Base-by-base conservation (phyloP, 352 stramenopile genomes). In the Phytophthora pinifolia region DNA sequence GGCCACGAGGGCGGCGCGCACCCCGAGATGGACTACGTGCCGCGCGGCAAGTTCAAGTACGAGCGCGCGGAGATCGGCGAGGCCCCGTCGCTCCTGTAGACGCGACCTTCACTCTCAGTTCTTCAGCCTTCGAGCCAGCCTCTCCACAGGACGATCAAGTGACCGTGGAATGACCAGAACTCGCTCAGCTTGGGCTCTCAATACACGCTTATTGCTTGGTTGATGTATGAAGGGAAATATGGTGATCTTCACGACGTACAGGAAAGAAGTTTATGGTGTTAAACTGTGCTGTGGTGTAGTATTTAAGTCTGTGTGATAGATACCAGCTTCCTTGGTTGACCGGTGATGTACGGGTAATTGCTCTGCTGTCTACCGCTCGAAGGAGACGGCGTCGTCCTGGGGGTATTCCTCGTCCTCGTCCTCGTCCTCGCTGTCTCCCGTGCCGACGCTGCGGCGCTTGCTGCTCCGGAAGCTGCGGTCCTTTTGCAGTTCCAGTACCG, bases 401-500 rank as follows among this genome's bases (percentile, higher is more conserved):
- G 65, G 59, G 35, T 57, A 61, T 27, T 76, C 62, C 22, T 68
- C 53, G n/a, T 64, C 48, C 22, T 68, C 53, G n/a, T 64, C 48
- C 3, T 73, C 60, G 15, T 71, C 63, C 6, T 66, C 58, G 17
- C 61, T 64, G 4, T 79, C 62, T 0, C 60, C 61, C 3, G 62
- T 73, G 10, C 65, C 46, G 6, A 38, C 46, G 33, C 65, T 72
- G 4, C 60, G 65, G 9, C 55, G 59, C 38, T 69, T 74, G 58
- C n/a, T 72, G 32, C 27, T 68, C 13, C 12, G 33, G 30, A 51
- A 62, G 33, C n/a, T 68, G 37, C 50, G 55, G 15, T 76, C 62
- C 31, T 74, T 73, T 31, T 84, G 67, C 31, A 93, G 51, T 42
- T 93, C 83, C 17, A 93, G 74, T 53, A 87, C 55, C 17, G 83